Evolutionary conservation across 2,329 filamentous ascomycete species (phyloP), one percentile per base, ranked within the genome.

Genomic region (Clonostachys chloroleuca): DNA sequence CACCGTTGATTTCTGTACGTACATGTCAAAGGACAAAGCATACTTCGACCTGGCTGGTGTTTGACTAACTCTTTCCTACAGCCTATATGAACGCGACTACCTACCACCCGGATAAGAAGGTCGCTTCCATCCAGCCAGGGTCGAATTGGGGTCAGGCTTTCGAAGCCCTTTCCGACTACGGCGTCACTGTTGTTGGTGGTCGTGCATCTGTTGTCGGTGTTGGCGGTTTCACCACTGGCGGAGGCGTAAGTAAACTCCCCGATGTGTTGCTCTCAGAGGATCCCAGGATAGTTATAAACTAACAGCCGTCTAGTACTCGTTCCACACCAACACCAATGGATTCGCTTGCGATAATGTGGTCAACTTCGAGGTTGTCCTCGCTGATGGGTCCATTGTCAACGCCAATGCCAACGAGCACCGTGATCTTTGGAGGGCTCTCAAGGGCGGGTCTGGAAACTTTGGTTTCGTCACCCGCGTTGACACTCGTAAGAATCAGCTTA

Each of bases 391-490:
- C 14, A 54, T 72, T 24, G 52, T 77, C 2, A 66, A 59, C 4
- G 74, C 73, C 3, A 68, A 62, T 12, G 61, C 60, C 4, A 59
- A 61, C 3, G 51, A 72, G 34, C 70, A 80, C 48, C 45, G 63
- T 0, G 77, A 80, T 44, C 64, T 82, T 2, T 81, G 74, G 60
- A 81, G 75, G 74, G 78, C 76, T 5, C 62, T 80, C 2, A 64
- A 67, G 43, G 75, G 75, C 16, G 49, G 46, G 18, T 75, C 77
- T 2, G 74, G 77, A 1, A 79, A 70, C 24, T 81, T 76, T 51
- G 78, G 70, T 5, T 62, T 81, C 4, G 72, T 80, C 9, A 61
- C 68, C 17, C 74, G 72, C 12, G 66, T 80, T 58, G 63, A 69
- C 6, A 37, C 40, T n/a, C 24, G 43, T 30, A 30, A 10, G 24